Conservation (phyloP, 208 protist genomes). For the Trichomonas vaginalis region DNA sequence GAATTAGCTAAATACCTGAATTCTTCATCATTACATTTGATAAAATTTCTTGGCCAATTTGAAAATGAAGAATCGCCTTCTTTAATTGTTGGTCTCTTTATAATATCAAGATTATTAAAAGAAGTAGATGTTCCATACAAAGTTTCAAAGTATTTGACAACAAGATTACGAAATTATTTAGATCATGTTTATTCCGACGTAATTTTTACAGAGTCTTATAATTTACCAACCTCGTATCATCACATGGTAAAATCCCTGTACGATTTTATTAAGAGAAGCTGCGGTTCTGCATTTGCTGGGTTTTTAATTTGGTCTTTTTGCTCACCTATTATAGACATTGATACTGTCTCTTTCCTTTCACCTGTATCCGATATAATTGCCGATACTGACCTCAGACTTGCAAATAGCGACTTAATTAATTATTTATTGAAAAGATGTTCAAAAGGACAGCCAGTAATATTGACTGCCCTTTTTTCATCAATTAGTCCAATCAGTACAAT, state of each 20-base stretch:
- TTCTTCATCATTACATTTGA: background rate
- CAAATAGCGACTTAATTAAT: background rate
- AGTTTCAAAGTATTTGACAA: background rate
- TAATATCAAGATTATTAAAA: background rate
- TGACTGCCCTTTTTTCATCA: background rate
- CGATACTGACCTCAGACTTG: background rate
- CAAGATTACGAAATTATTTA: background rate
- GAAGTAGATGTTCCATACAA: background rate
- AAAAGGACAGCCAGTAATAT: background rate
- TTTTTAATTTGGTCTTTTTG: background rate
- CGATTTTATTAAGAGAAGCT: background rate
- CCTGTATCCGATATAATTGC: background rate
- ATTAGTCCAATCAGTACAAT: background rate
- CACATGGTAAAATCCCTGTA: background rate
- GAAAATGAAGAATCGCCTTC: background rate
- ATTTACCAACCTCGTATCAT: background rate
- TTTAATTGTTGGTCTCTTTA: background rate
- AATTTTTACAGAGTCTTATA: background rate
- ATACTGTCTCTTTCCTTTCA: background rate
- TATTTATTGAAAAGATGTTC: background rate
- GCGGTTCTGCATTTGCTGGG: background rate
- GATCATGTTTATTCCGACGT: background rate
- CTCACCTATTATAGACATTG: background rate
- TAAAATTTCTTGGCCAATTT: background rate
- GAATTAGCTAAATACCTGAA: background rate